phyloP scores from a whole-genome alignment of 306 rosid species.

The Vachellia pachyceras region DNA sequence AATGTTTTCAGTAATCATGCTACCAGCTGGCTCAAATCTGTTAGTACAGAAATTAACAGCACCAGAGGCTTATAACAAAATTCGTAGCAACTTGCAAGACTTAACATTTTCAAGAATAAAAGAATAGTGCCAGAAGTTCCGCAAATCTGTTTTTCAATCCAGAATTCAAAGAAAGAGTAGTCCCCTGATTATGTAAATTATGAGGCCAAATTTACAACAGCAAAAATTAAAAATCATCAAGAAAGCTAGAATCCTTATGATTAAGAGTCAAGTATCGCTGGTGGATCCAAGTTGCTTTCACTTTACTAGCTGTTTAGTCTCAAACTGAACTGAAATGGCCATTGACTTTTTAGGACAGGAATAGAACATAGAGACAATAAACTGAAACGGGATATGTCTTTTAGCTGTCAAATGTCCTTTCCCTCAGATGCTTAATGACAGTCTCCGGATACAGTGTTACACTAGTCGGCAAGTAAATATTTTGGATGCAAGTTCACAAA shows the following conservation, averaged over 20 bases:
- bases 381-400: background rate
- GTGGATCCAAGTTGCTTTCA: slow-evolving; percentile 2
- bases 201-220: too few relatives aligned
- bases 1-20: too few relatives aligned
- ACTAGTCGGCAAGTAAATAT: slow-evolving; percentile 21
- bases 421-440: slow-evolving; percentile 11
- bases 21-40: too few relatives aligned
- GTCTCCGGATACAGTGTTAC: background rate
- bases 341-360: background rate
- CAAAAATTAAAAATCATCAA: background rate
- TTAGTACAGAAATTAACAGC: too few relatives aligned
- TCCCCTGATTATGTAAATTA: slow-evolving; percentile 16
- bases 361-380: background rate
- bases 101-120: too few relatives aligned
- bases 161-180: background rate
- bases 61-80: too few relatives aligned
- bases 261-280: background rate
- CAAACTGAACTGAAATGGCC: background rate
- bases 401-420: background rate
- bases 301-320: background rate
- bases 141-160: background rate
- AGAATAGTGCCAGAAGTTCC: background rate
- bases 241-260: background rate
- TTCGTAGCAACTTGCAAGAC: too few relatives aligned
- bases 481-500: slow-evolving; percentile 32